Evolutionary conservation across 2,329 filamentous ascomycete species (phyloP), one percentile per base, ranked within the genome.

Genomic region (Xylariomycetidae sp.): DNA sequence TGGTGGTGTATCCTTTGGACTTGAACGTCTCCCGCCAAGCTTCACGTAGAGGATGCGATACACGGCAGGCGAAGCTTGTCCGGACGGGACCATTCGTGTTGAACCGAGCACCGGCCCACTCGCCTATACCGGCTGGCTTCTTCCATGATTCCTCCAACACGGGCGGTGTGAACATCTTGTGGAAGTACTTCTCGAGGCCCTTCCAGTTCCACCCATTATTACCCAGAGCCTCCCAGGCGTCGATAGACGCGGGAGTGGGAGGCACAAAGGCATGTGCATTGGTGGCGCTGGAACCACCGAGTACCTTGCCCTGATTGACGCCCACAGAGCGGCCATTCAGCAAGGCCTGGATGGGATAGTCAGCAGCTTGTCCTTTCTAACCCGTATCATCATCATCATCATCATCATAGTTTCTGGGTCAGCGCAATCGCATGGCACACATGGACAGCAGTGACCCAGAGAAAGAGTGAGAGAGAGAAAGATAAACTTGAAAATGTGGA

Each of bases 241-340:
- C 30, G 3, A 41, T 29, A 9, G 22, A 17, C 3, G 15, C 16
- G 6, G 23, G 16, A 12, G 32, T 16, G 3, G 38, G 38, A 13
- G 37, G 23, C 14, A 36, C 31, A 25, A 38, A 33, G 17, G 32
- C 27, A 6, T 20, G 20, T 10, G 30, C 23, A 19, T 37, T 41
- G 12, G 34, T 37, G 6, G 38, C 38, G 11, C 30, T 34, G 10
- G 34, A 32, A 13, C 38, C 38, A 26, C 38, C 38, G 2, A 41
- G 35, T 12, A 25, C 27, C 15, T 34, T 41, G 5, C 38, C 38
- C 3, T 30, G 15, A 6, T 36, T 31, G 14, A 34, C 23, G 6
- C 22, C 16, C 12, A 38, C 16, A 4, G 18, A 20, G 4, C 38
- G 26, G 10, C 30, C n/a, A 11, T 41, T 28, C 12, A 38, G 27